Conservation (phyloP, 805 yeast species). For the Wickerhamomyces sydowiorum region DNA sequence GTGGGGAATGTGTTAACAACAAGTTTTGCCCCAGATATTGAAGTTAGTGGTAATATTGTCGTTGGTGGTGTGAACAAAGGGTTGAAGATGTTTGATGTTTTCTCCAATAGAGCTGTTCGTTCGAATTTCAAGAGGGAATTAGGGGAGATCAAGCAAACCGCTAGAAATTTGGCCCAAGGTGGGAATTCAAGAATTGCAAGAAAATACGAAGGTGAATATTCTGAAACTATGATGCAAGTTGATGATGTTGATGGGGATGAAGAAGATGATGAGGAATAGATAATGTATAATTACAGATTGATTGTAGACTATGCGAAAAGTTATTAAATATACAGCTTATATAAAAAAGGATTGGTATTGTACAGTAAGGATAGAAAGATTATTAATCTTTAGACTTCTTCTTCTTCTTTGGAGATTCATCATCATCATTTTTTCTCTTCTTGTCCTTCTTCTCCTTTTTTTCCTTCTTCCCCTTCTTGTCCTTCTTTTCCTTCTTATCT, state of each 20-base stretch:
- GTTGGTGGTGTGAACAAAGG: slow-evolving; percentile 85
- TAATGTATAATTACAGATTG: not conserved
- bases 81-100: slow-evolving; percentile 88
- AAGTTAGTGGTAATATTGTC: slow-evolving; percentile 76
- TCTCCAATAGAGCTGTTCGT: slow-evolving; percentile 76
- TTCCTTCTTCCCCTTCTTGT: slow-evolving; percentile 44
- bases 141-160: slow-evolving; percentile 44
- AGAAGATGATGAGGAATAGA: slow-evolving; percentile 46
- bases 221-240: slow-evolving; percentile 55
- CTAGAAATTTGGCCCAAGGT: slow-evolving; percentile 57
- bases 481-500: slow-evolving; percentile 33
- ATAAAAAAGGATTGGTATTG: not conserved
- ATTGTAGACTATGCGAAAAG: not conserved
- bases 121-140: slow-evolving; percentile 58
- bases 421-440: slow-evolving; percentile 32
- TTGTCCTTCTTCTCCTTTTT: slow-evolving; percentile 50
- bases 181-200: slow-evolving; percentile 70
- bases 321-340: not conserved
- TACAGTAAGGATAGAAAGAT: slow-evolving; percentile 1
- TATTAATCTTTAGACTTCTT: slow-evolving; percentile 23
- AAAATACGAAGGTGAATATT: slow-evolving; percentile 49
- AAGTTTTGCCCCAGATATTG: slow-evolving; percentile 81
- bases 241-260: slow-evolving; percentile 61
- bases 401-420: slow-evolving; percentile 29
- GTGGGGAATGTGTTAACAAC: slow-evolving; percentile 86